Evolutionary conservation across 208 protist species (phyloP).

Genomic region (Herpetomonas samuelpessoai): DNA sequence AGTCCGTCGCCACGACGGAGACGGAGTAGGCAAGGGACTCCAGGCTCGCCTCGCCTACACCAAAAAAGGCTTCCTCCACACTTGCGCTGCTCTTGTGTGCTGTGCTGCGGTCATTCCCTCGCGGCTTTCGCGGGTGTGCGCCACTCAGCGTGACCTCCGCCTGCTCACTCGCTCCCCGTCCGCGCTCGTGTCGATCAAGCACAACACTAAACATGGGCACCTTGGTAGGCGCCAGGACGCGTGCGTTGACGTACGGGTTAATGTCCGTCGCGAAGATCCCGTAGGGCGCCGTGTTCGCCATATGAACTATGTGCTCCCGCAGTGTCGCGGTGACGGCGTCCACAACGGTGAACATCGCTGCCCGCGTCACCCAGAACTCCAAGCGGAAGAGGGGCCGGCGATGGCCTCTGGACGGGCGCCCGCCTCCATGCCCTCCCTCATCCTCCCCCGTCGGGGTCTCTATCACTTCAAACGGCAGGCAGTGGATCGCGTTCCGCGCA

Average conservation of each 20-base stretch:
- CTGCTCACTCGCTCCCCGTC: background rate
- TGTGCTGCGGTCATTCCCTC: too few species aligned
- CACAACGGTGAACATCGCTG: conserved; percentile 49
- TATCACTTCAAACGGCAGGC: conserved; percentile 75
- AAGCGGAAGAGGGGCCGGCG: conserved; percentile 30
- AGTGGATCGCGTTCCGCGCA: conserved; percentile 72
- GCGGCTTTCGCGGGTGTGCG: background rate
- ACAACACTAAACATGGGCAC: conserved; percentile 23
- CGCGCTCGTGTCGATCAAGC: conserved; percentile 6
- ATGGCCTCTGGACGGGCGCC: background rate
- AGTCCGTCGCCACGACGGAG: conserved; percentile 43
- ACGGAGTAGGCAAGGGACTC: conserved; percentile 49
- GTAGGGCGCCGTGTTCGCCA: conserved; percentile 27
- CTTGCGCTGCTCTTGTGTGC: background rate
- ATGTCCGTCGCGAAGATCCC: conserved; percentile 17
- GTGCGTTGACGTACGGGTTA: conserved; percentile 17
- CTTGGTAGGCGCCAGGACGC: conserved; percentile 18
- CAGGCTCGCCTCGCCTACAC: conserved; percentile 28
- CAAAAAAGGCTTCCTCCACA: conserved; percentile 22
- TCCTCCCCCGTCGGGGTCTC: background rate
- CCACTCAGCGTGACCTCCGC: background rate
- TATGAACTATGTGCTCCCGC: conserved; percentile 45
- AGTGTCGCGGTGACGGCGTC: conserved; percentile 55
- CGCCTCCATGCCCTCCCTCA: background rate
- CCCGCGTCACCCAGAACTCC: conserved; percentile 62